Evolutionary conservation across 2,329 filamentous ascomycete genomes (phyloP), one percentile per base, ranked within the genome.

Genomic region (Epichloe gansuensis): DNA sequence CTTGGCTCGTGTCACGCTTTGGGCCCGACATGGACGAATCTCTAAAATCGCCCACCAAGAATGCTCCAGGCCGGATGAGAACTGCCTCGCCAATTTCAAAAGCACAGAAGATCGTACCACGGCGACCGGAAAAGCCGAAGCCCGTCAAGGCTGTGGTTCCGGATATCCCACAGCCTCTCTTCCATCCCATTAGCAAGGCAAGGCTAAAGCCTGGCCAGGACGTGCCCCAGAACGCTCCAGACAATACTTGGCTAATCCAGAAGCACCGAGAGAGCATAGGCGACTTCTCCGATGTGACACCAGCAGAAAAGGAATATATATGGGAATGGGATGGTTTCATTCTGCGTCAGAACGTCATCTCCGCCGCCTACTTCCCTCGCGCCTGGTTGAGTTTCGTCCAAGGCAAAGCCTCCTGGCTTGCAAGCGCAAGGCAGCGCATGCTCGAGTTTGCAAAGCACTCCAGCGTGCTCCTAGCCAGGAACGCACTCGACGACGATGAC

Each of bases 311-410:
- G 61, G 78, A 81, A 55, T 82, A 77, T 54, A 77, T 82, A 52
- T 70, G 72, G 58, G 74, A 77, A 56, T 82, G 78, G 78, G 78
- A 81, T 55, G 69, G 72, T 1, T 80, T 76, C 57, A 73, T 80
- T 46, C 70, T 78, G 8, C 67, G 67, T 45, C 71, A 75, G 57
- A 74, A 71, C 51, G 65, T 81, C 46, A 76, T 74, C 5, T 75
- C 76, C 4, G 71, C 72, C 34, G 72, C 73, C 3, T 79, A 76
- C 58, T 68, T 82, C 12, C 71, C 76, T 11, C 70, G 71, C 3
- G 69, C 73, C 17, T 79, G 80, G 67, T 60, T 78, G 43, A 69
- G 67, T 25, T 82, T 82, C 60, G 65, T 78, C 41, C 64, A 69
- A 49, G 65, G 73, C 17, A 78, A 78, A 60, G 73, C 72, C 1